phyloP scores from a whole-genome alignment of 768 basidiomycete genomes.

The Guyanaporus albipodus region DNA sequence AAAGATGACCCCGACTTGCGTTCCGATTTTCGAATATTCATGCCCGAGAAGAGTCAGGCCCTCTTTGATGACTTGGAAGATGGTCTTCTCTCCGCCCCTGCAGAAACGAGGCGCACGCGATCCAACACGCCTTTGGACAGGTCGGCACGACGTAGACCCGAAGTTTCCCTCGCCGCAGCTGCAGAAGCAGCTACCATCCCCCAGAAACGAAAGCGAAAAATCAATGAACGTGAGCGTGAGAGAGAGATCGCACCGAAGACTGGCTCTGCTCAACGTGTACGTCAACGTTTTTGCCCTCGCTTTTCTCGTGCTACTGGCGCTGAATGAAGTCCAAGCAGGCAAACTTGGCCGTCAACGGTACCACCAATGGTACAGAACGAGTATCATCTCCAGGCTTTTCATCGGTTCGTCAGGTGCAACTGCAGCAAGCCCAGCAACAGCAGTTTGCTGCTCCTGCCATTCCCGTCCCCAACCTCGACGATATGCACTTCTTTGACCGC shows the following conservation, averaged over 20 bases:
- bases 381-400: conserved; percentile 20
- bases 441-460: conserved; percentile 17
- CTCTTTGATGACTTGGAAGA: conserved; percentile 44
- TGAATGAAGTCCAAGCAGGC: conserved; percentile 23
- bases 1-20: conserved; percentile 73
- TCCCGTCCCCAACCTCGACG: conserved; percentile 36
- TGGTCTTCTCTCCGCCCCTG: conserved; percentile 24
- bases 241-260: conserved; percentile 29
- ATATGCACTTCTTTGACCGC: conserved; percentile 87
- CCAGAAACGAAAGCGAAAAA: conserved; percentile 68
- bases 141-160: conserved; percentile 44
- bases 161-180: conserved; percentile 40
- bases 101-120: conserved; percentile 31
- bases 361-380: conserved; percentile 19
- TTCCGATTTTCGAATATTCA: conserved; percentile 70
- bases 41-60: conserved; percentile 57
- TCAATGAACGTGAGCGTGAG: conserved; percentile 40
- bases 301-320: conserved; percentile 2
- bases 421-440: conserved; percentile 23
- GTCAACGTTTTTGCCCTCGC: conserved; percentile 1
- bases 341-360: conserved; percentile 15
- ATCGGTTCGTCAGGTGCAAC: conserved; percentile 20
- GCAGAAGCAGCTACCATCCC: conserved; percentile 41
- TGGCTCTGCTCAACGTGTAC: conserved; percentile 23
- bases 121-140: conserved; percentile 33